These are phyloP conservation scores for Paraconiothyrium brasiliense DNA, from an alignment of 2,329 filamentous ascomycete species.

Conservation along the genomic window DNA sequence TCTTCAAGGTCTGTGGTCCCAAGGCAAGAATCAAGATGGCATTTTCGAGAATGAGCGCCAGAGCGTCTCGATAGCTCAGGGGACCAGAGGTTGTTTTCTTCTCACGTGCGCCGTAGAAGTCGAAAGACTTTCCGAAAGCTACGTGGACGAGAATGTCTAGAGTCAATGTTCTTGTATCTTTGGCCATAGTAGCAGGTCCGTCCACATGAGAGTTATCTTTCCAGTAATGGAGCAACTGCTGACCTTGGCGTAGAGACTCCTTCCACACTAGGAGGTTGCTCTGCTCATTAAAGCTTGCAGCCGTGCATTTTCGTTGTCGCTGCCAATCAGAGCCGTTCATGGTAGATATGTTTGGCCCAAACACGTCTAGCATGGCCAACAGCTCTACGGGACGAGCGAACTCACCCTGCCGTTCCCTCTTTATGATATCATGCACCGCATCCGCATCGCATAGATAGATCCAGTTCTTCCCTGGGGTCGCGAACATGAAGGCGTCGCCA, in stretches of 20 bases:
- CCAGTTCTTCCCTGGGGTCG: constrained; percentile 33
- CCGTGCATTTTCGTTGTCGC: constrained; percentile 21
- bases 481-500: constrained; percentile 24
- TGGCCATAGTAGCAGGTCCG: neutral
- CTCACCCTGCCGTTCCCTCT: constrained; percentile 21
- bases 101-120: neutral
- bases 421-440: constrained; percentile 23
- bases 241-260: neutral
- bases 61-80: no score
- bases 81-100: no score
- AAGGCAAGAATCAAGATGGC: no score
- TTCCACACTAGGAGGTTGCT: neutral
- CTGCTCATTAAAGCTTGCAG: constrained; percentile 47
- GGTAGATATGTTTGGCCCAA: constrained; percentile 46
- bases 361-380: constrained; percentile 36
- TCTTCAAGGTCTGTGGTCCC: no score
- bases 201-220: neutral
- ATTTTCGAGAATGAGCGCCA: no score
- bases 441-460: constrained; percentile 28
- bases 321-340: constrained; percentile 13
- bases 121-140: neutral
- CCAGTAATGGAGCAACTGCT: neutral
- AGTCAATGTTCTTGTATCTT: neutral
- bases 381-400: constrained; percentile 35
- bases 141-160: neutral